These are phyloP conservation scores for Neonectria hederae DNA, from an alignment of 2,329 filamentous ascomycete species.

Conservation along the genomic window DNA sequence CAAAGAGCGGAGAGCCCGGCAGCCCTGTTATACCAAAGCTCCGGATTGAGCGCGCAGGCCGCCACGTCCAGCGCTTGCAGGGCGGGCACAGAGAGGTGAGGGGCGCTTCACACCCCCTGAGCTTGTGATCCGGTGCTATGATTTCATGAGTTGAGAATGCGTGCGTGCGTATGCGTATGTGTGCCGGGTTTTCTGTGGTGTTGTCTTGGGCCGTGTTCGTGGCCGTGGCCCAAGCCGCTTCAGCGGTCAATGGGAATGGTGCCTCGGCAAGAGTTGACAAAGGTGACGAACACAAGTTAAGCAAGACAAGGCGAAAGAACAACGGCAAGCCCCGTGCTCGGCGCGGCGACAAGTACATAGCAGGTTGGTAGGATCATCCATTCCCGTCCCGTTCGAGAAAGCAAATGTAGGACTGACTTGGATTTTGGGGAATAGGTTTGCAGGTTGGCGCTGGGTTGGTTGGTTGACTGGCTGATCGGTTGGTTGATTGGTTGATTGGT, in stretches of 20 bases:
- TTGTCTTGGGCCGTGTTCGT: background rate
- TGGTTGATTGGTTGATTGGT: background rate
- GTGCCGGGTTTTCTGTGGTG: background rate
- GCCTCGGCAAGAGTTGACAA: background rate
- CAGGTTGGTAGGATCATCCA: background rate
- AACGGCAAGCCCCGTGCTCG: background rate
- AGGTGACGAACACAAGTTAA: background rate
- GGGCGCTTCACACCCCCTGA: constrained; percentile 10
- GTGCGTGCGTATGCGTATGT: background rate
- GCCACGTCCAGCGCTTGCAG: constrained; percentile 13
- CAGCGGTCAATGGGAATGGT: constrained; percentile 1
- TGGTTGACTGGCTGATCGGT: background rate
- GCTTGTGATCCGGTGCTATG: constrained; percentile 7
- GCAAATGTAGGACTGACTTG: background rate
- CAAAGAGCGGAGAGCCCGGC: constrained; percentile 19
- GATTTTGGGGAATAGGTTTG: constrained; percentile 13
- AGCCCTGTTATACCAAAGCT: constrained; percentile 30
- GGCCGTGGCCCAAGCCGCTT: background rate
- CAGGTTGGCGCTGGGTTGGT: background rate
- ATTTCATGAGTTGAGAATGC: constrained; percentile 10
- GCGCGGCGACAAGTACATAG: background rate
- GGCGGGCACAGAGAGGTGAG: constrained; percentile 2
- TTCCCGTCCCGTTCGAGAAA: background rate
- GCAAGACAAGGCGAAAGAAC: background rate
- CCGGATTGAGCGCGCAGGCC: constrained; percentile 28